phyloP scores from a whole-genome alignment of 345 rosid genomes.

The Murraya paniculata region DNA sequence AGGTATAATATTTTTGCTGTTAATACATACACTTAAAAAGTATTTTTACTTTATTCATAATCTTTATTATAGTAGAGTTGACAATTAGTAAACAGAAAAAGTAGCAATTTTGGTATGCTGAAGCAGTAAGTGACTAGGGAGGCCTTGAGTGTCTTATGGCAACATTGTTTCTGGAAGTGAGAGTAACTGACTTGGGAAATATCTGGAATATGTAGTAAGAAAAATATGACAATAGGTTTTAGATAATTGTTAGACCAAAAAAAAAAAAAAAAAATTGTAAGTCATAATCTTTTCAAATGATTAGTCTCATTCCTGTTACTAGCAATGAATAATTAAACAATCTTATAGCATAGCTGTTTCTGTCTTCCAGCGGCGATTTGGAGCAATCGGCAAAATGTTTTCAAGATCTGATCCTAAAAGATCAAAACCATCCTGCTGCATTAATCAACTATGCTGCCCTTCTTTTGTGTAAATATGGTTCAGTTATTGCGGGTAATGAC shows the following conservation, averaged over 20 bases:
- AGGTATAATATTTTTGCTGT: slow-evolving; percentile 35
- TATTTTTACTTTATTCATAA: not conserved
- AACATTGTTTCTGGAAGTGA: not conserved
- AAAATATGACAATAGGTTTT: not conserved
- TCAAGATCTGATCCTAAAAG: slow-evolving; percentile 79
- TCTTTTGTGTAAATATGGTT: slow-evolving; percentile 80
- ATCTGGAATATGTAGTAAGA: not conserved
- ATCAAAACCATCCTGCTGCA: slow-evolving; percentile 94
- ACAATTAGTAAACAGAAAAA: not conserved
- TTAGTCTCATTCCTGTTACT: too few species aligned
- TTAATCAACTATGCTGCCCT: slow-evolving; percentile 76
- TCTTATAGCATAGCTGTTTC: not conserved
- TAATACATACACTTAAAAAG: not conserved
- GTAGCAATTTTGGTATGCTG: not conserved
- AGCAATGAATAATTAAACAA: too few species aligned
- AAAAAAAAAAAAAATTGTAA: too few species aligned
- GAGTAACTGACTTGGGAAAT: not conserved
- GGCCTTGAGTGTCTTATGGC: not conserved
- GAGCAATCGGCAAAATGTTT: slow-evolving; percentile 84
- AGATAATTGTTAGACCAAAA: not conserved
- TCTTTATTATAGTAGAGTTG: not conserved
- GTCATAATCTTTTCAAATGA: too few species aligned
- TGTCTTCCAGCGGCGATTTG: slow-evolving; percentile 67
- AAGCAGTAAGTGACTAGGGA: not conserved
- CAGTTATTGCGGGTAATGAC: slow-evolving; percentile 67